These are phyloP conservation scores for Dysphania ambrosioides DNA, from an alignment of 148 eudicot species.

Conservation along the genomic window DNA sequence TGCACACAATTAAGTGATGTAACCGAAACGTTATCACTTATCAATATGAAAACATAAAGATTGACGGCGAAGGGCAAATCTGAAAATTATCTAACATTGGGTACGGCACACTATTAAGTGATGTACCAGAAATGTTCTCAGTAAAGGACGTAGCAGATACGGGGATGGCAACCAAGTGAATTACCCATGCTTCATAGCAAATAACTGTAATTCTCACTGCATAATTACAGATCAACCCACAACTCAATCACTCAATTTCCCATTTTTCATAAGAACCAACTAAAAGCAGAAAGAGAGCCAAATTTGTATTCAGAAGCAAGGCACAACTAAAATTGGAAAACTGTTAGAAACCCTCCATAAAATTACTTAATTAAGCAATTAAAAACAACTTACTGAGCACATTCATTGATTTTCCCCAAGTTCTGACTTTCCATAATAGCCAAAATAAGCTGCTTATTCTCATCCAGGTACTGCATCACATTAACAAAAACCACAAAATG, in stretches of 20 bases:
- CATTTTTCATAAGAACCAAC: neutral
- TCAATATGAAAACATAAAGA: no score
- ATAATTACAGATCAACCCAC: neutral
- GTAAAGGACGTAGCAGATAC: no score
- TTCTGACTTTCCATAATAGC: slow-evolving; percentile 78
- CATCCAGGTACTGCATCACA: slow-evolving; percentile 71
- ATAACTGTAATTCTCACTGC: neutral
- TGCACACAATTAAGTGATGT: no score
- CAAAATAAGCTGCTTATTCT: slow-evolving; percentile 75
- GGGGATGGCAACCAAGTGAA: no score
- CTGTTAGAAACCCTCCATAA: neutral
- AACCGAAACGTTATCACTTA: no score
- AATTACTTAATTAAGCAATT: neutral
- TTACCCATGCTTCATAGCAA: no score
- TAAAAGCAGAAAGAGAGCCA: neutral
- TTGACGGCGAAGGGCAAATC: no score
- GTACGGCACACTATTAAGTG: no score
- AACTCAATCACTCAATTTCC: neutral
- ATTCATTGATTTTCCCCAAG: slow-evolving; percentile 61
- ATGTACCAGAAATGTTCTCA: no score
- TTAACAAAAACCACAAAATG: neutral
- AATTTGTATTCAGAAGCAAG: neutral
- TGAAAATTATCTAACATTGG: no score
- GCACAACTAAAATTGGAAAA: neutral
- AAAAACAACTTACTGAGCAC: slow-evolving; percentile 63